Conservation (phyloP, 306 rosid species). For the apple (Malus domestica) region ASM211411v1 NC_041799.1:36839001-36839500, state of each 20-base stretch:
- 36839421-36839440: conserved; percentile 95
- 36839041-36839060: background rate
- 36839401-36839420: conserved; percentile 96
- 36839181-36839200: background rate
- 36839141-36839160: conserved; percentile 17
- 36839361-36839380: conserved; percentile 94
- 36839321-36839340: conserved; percentile 72
- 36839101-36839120: conserved; percentile 13
- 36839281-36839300: background rate
- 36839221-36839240: background rate
- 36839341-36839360: conserved; percentile 98
- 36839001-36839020: background rate
- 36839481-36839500: conserved; percentile 9
- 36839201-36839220: background rate
- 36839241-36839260: background rate
- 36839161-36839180: background rate
- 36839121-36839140: conserved; percentile 12
- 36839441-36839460: conserved; percentile 98
- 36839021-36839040: background rate
- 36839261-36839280: background rate
- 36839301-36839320: background rate
- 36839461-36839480: conserved; percentile 96
- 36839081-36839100: conserved; percentile 11
- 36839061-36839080: conserved; percentile 6
- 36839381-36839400: conserved; percentile 88